phyloP scores from a whole-genome alignment of 441 rosid species.

The Brassica hybrid region DNA sequence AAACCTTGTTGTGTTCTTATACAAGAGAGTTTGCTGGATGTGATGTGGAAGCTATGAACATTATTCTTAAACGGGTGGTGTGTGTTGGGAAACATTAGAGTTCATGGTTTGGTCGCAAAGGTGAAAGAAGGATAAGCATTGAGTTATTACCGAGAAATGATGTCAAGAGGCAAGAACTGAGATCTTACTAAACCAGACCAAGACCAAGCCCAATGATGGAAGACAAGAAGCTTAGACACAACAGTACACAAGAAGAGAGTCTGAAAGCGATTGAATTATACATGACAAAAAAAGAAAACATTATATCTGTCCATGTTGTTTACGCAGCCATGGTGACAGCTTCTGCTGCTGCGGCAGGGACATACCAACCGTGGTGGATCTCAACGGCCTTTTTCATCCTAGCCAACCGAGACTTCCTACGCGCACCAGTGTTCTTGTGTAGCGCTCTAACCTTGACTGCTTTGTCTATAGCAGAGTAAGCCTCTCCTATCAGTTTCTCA shows the following conservation, averaged over 20 bases:
- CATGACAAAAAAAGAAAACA: background rate
- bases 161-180: constrained; percentile 68
- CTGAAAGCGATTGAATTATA: constrained; percentile 16
- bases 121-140: constrained; percentile 58
- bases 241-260: constrained; percentile 10
- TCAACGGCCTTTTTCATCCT: constrained; percentile 84
- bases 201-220: constrained; percentile 31
- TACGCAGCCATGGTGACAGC: constrained; percentile 41
- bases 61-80: too few relatives aligned
- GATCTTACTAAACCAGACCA: constrained; percentile 51
- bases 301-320: constrained; percentile 1
- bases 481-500: constrained; percentile 85
- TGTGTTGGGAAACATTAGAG: too few relatives aligned
- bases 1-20: too few relatives aligned
- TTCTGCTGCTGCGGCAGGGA: constrained; percentile 50
- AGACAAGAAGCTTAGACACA: constrained; percentile 25
- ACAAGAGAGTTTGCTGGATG: too few relatives aligned
- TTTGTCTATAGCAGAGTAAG: constrained; percentile 83
- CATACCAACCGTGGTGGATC: constrained; percentile 91
- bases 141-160: constrained; percentile 60
- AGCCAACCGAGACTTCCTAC: constrained; percentile 86
- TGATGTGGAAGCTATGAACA: too few relatives aligned
- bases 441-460: constrained; percentile 73
- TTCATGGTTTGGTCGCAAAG: constrained; percentile 49
- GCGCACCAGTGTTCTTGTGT: constrained; percentile 82